Percentiles rank a stretch among this genome's conserved stretches.
Evolutionary conservation across 2,329 filamentous ascomycete species (phyloP).

Genomic region (Colletotrichum kahawae): DNA sequence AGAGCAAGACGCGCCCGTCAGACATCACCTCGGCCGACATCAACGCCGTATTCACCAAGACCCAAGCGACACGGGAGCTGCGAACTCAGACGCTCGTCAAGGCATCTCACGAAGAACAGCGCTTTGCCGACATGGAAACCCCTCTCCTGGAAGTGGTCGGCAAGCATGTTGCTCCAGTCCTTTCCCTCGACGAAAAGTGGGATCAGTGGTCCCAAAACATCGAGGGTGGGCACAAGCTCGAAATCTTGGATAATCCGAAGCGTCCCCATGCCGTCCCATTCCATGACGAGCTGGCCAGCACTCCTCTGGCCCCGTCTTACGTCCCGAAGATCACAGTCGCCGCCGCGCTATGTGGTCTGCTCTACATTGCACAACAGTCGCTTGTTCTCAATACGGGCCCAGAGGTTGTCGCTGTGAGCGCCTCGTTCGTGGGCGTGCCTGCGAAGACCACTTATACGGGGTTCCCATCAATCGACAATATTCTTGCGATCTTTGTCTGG

Average conservation of each 20-base stretch:
- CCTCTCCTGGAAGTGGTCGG: background rate
- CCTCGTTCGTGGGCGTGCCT: background rate
- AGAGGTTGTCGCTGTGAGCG: background rate
- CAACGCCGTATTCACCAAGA: slow-evolving; percentile 18
- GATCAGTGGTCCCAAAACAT: background rate
- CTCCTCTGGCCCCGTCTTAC: background rate
- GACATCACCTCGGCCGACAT: slow-evolving; percentile 21
- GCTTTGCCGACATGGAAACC: slow-evolving; percentile 24
- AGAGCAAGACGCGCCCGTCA: background rate
- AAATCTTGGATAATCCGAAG: slow-evolving; percentile 8
- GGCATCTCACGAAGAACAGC: slow-evolving; percentile 22
- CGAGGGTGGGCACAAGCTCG: background rate
- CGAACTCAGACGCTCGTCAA: slow-evolving; percentile 16
- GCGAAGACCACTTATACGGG: background rate
- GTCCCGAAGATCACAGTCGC: background rate
- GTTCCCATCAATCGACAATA: background rate
- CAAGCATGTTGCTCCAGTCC: background rate
- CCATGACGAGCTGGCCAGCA: slow-evolving; percentile 22
- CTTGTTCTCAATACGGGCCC: background rate
- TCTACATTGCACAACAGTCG: background rate
- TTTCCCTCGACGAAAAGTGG: background rate
- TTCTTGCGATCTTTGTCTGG: background rate
- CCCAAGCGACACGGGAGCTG: slow-evolving; percentile 22
- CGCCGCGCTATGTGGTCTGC: background rate
- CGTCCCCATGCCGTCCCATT: slow-evolving; percentile 19